A percentile compares a stretch with the other conserved stretches of the same genome.
These are phyloP conservation scores for Didymella pinodella DNA, from an alignment of 2,329 filamentous ascomycete genomes.

Conservation along the genomic window DNA sequence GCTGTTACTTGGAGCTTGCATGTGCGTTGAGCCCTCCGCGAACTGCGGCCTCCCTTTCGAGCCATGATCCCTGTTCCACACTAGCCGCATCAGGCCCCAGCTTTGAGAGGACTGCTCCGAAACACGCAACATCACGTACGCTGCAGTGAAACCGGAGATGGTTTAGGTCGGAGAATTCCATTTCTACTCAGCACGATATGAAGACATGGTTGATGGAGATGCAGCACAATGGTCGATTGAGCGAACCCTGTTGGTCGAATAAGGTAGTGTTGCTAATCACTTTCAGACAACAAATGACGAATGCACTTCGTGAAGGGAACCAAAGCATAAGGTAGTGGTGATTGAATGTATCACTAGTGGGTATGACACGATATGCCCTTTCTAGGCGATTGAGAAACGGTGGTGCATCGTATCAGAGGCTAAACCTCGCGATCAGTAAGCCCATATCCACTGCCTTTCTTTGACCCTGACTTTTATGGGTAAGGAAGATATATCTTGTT, in stretches of 20 bases:
- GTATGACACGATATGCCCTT: background rate
- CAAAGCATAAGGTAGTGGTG: background rate
- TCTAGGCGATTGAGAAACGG: background rate
- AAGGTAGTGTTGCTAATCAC: background rate
- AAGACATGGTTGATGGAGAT: background rate
- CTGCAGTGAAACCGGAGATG: background rate
- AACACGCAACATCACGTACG: background rate
- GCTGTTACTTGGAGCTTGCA: slow-evolving; percentile 35
- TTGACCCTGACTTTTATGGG: background rate
- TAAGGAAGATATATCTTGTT: background rate
- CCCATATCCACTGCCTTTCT: background rate
- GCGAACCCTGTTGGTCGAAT: background rate
- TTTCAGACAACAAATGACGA: background rate
- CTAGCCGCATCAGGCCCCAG: slow-evolving; percentile 9
- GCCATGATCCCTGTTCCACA: slow-evolving; percentile 29
- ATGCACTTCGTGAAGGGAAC: background rate
- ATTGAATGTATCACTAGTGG: background rate
- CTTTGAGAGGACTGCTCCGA: background rate
- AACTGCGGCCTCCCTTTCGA: slow-evolving; percentile 21
- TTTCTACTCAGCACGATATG: background rate
- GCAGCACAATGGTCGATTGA: background rate
- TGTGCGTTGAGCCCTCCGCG: slow-evolving; percentile 32
- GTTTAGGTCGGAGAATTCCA: background rate
- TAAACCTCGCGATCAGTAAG: background rate
- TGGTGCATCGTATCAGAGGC: background rate